Base-by-base conservation (phyloP, 78 protist species). In the Bigelowiella natans region DNA sequence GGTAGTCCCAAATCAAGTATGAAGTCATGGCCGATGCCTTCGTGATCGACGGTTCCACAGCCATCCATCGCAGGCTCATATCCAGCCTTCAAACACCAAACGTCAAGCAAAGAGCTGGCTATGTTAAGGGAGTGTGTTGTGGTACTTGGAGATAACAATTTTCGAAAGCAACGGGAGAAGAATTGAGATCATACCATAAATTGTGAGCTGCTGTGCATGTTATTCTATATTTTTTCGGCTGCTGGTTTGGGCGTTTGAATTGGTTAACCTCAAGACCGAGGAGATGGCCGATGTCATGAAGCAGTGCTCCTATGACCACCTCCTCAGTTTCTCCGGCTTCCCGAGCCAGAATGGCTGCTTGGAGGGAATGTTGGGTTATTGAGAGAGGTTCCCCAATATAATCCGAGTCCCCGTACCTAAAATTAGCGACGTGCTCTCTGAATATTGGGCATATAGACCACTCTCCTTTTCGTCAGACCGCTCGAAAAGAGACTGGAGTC, bases 311-410 rank as follows among this genome's bases (percentile, higher is more conserved):
- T 34, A 86, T 18, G 26, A 37, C 40, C 36, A 39, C 89, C 1
- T 0, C 18, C 26, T 37, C 39, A 1, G 11, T 11, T 40, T 86
- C 89, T 34, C 89, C 39, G 63, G 89, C 89, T 31, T 2, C 18
- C 36, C 2, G 51, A 36, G 89, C 89, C 36, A 29, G 73, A 3
- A 18, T 1, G 2, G 40, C 39, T 7, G 89, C 26, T 40, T 51
- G 73, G 1, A 86, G 36, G 36, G 89, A 86, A 40, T 86, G 89
- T 39, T 86, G 73, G 2, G 37, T 37, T 36, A 3, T 86, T n/a
- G 89, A 86, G 36, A 86, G 2, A 11, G 89, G 89, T 40, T 86
- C 89, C 63, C 89, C 89, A 40, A 86, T 86, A 40, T 86, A 86
- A n/a, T 86, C 89, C 63, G 36, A 2, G 86, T 18, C 31, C 40